phyloP scores from a whole-genome alignment of 306 rosid genomes.

The Cicer yamashitae region DNA sequence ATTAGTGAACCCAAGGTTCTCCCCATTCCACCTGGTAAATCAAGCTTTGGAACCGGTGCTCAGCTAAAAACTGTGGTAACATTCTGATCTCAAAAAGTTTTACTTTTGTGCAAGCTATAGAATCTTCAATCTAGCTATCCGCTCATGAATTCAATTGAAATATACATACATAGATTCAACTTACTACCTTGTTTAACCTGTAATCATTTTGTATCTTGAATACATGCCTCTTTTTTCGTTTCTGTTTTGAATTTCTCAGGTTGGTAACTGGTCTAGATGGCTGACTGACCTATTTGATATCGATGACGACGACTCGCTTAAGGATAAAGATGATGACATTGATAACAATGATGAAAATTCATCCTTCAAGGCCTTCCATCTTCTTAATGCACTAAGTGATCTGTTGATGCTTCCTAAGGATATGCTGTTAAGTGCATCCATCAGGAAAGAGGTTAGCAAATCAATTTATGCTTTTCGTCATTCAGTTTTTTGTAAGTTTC shows the following conservation, averaged over 20 bases:
- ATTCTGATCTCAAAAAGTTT: slow-evolving; percentile 6
- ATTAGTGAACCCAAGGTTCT: slow-evolving; percentile 84
- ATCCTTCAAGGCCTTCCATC: slow-evolving; percentile 81
- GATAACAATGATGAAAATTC: slow-evolving; percentile 52
- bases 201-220: background rate
- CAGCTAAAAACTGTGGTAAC: slow-evolving; percentile 88
- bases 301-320: slow-evolving; percentile 72
- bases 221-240: slow-evolving; percentile 13
- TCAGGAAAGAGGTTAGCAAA: slow-evolving; percentile 83
- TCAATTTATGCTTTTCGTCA: slow-evolving; percentile 34
- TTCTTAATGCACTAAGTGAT: slow-evolving; percentile 92
- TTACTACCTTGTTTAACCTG: slow-evolving; percentile 25
- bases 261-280: slow-evolving; percentile 99
- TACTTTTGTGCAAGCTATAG: slow-evolving; percentile 9
- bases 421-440: slow-evolving; percentile 74
- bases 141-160: slow-evolving; percentile 22
- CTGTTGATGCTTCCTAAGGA: slow-evolving; percentile 99
- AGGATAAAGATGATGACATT: slow-evolving; percentile 53
- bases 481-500: slow-evolving; percentile 18
- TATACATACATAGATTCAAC: background rate
- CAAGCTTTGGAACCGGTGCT: slow-evolving; percentile 95
- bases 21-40: slow-evolving; percentile 77
- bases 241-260: slow-evolving; percentile 57
- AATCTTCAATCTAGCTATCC: background rate
- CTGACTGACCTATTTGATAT: slow-evolving; percentile 79